Conservation (phyloP, 768 basidiomycete genomes). For the Lentinula sp. region DNA sequence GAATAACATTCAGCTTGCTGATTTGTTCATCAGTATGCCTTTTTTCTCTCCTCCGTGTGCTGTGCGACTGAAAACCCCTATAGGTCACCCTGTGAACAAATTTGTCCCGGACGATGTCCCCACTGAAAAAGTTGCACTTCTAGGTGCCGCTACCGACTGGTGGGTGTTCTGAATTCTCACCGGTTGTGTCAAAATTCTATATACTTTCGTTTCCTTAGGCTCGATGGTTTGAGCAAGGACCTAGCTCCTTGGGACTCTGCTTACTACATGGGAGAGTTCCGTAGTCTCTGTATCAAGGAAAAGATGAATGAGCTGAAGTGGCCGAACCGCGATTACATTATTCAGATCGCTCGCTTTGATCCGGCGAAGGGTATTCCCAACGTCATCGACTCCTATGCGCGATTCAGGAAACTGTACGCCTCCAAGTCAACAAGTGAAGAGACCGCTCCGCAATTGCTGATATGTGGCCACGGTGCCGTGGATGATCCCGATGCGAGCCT, state of each 20-base stretch:
- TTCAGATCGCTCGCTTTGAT: constrained; percentile 94
- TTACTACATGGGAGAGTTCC: constrained; percentile 88
- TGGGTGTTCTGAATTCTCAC: constrained; percentile 25
- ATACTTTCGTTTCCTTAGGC: constrained; percentile 31
- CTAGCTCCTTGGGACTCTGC: constrained; percentile 76
- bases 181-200: neutral
- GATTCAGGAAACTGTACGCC: constrained; percentile 66
- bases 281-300: constrained; percentile 66
- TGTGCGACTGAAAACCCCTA: neutral
- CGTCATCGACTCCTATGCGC: constrained; percentile 83
- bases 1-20: constrained; percentile 85
- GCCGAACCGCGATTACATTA: constrained; percentile 79
- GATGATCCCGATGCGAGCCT: constrained; percentile 94
- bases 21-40: constrained; percentile 78
- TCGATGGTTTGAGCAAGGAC: constrained; percentile 94
- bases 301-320: constrained; percentile 77
- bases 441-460: constrained; percentile 66
- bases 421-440: constrained; percentile 36
- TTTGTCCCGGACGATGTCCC: constrained; percentile 89
- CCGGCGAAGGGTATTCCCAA: constrained; percentile 63
- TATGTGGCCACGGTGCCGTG: constrained; percentile 90
- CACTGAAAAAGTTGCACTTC: constrained; percentile 57
- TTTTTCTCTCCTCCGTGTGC: neutral
- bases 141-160: constrained; percentile 87
- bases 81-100: constrained; percentile 85